These are phyloP conservation scores for Citrus australasica DNA, from an alignment of 345 rosid genomes.

Conservation along the genomic window DNA sequence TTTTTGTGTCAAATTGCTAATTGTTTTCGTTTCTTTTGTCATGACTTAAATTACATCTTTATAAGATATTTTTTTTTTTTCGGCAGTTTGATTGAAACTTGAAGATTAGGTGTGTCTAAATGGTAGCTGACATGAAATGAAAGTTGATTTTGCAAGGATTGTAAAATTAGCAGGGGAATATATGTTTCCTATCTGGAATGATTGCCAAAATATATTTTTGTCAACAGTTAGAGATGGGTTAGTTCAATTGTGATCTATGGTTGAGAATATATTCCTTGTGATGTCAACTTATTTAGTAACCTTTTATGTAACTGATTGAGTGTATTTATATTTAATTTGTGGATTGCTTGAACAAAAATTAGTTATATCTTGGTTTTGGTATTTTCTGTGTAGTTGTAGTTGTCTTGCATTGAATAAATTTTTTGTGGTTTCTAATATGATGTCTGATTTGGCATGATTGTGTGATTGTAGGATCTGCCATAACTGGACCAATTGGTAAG, in stretches of 20 bases:
- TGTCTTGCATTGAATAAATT: background rate
- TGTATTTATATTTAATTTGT: background rate
- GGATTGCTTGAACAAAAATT: background rate
- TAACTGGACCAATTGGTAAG: conserved; percentile 63
- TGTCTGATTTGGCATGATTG: background rate
- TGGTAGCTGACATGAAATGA: background rate
- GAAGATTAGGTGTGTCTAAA: background rate
- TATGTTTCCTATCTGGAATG: background rate
- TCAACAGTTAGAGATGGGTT: background rate
- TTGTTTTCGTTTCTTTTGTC: background rate
- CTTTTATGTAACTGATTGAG: background rate
- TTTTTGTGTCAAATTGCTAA: background rate
- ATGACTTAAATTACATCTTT: background rate
- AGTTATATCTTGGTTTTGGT: background rate
- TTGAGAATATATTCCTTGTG: background rate
- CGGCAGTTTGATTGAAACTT: background rate
- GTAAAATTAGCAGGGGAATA: background rate
- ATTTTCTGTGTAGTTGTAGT: background rate
- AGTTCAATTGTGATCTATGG: background rate
- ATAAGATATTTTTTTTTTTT: background rate
- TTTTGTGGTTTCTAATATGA: background rate
- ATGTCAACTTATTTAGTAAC: background rate
- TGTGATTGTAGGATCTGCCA: conserved; percentile 44
- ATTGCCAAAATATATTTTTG: background rate
- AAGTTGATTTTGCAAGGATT: background rate